A percentile compares a stretch with the other conserved stretches of the same genome.
Conservation (phyloP, 2,329 filamentous ascomycete species). For the Huntiella decipiens region DNA sequence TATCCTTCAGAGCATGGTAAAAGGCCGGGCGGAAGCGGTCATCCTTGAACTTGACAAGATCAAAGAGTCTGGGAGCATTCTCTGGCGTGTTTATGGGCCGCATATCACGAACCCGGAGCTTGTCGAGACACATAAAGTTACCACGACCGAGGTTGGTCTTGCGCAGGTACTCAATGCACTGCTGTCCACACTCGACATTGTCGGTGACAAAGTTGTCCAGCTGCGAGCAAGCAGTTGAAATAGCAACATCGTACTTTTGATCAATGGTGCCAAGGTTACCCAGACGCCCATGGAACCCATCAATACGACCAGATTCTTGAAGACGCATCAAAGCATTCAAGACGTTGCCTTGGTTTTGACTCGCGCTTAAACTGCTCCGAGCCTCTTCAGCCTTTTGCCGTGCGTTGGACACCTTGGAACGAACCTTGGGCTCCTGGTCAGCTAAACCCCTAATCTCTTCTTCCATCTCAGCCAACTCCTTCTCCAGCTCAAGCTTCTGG, state of each 20-base stretch:
- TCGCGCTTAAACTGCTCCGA: constrained; percentile 70
- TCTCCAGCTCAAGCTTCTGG: constrained; percentile 52
- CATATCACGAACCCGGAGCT: constrained; percentile 60
- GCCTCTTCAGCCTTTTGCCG: constrained; percentile 94
- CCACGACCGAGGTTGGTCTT: constrained; percentile 95
- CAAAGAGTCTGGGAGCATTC: constrained; percentile 78
- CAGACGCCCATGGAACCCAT: constrained; percentile 88
- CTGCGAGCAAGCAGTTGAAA: constrained; percentile 81
- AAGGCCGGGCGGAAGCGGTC: constrained; percentile 78
- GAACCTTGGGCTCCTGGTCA: constrained; percentile 62
- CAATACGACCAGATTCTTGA: constrained; percentile 88
- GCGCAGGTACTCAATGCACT: constrained; percentile 91
- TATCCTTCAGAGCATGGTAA: constrained; percentile 89
- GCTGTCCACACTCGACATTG: constrained; percentile 85
- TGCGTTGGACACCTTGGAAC: constrained; percentile 69
- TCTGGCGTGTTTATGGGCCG: constrained; percentile 74
- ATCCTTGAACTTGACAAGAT: constrained; percentile 76
- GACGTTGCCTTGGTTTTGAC: constrained; percentile 84
- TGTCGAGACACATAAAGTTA: constrained; percentile 92
- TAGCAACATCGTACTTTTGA: constrained; percentile 87
- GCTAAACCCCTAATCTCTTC: constrained; percentile 53
- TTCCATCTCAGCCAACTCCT: constrained; percentile 54
- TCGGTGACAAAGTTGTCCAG: constrained; percentile 96
- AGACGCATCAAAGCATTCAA: constrained; percentile 81
- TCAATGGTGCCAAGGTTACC: constrained; percentile 92